A percentile compares a stretch with the other conserved stretches of the same genome.
Evolutionary conservation across 1,284 basidiomycete species (phyloP).

Genomic region (Inonotus hispidus): DNA sequence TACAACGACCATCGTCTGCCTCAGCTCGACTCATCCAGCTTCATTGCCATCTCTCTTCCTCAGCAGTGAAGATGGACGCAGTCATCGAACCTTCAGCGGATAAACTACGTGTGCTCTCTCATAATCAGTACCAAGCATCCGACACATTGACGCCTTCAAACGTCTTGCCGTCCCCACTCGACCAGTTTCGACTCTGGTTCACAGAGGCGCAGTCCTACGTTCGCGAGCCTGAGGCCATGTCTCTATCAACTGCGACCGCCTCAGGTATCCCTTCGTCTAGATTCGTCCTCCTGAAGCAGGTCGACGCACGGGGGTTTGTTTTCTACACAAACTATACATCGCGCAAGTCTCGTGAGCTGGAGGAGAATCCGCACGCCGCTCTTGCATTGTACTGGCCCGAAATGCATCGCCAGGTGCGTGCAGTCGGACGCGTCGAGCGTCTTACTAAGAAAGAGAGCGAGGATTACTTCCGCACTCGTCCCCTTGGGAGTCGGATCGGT

Average conservation of each 20-base stretch:
- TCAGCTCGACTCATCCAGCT: neutral
- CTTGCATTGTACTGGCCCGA: slow-evolving; percentile 92
- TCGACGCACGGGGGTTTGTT: slow-evolving; percentile 82
- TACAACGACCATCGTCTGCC: slow-evolving; percentile 1
- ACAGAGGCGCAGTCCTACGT: slow-evolving; percentile 57
- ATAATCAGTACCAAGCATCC: slow-evolving; percentile 68
- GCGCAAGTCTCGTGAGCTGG: slow-evolving; percentile 82
- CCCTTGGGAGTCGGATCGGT: slow-evolving; percentile 80
- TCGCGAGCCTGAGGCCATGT: slow-evolving; percentile 84
- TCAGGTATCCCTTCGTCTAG: slow-evolving; percentile 79
- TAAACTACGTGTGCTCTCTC: slow-evolving; percentile 60
- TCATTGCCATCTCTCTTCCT: neutral
- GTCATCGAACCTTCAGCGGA: slow-evolving; percentile 17
- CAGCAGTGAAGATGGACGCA: slow-evolving; percentile 19
- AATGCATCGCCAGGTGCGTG: slow-evolving; percentile 75
- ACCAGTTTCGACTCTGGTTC: slow-evolving; percentile 86
- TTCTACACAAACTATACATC: slow-evolving; percentile 97
- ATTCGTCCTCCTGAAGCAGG: slow-evolving; percentile 88
- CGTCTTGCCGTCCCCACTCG: slow-evolving; percentile 64
- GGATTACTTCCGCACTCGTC: slow-evolving; percentile 82
- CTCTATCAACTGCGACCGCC: slow-evolving; percentile 73
- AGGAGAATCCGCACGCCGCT: slow-evolving; percentile 72
- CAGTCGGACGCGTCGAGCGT: slow-evolving; percentile 82
- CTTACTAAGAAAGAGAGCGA: slow-evolving; percentile 67
- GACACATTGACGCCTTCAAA: slow-evolving; percentile 54